Evolutionary conservation across 805 yeast species (phyloP), one percentile per base, ranked within the genome.

Genomic region (Candida easanensis): DNA sequence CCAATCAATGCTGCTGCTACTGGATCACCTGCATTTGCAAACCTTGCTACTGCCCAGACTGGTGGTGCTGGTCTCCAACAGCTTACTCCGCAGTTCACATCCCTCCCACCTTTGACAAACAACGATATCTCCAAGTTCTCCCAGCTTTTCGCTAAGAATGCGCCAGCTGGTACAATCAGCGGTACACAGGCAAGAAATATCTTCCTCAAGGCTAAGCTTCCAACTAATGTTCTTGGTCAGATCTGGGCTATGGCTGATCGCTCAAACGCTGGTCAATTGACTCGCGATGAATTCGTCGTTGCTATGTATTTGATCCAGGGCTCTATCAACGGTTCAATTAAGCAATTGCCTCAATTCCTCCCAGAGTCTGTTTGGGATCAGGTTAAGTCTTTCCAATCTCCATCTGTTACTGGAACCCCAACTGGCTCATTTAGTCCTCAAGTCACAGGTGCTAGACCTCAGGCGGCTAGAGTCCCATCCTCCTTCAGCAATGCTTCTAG

Each of bases 301-400:
- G 97, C 98, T 7, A 91, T 93, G 99, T 95, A 87, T 64, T 73
- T 93, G 60, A 88, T 93, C 50, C 97, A 91, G 63, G 82, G 88
- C 52, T 68, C 84, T 25, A 70, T 88, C 56, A 77, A 79, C 55
- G 86, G 88, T 31, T 54, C 78, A 3, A 65, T 88, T 53, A 74
- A 73, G 38, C 77, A 79, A 38, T 68, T 88, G 55, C 82, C 87
- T 7, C 49, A 64, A 6, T 33, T 61, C 1, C 51, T 80, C 28
- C 81, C 85, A 2, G 56, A 57, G 22, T 43, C 54, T 25, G 41
- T 66, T n/a, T 71, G 76, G 77, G 57, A 56, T 26, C 63, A 66
- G 31, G 56, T 66, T 18, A 49, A 49, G 17, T 44, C 48, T 13
- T 49, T 50, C 15, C 58, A 49, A 22, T 25, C 50, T 3, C 48